Evolutionary conservation across 768 basidiomycete species (phyloP).

Genomic region (Boletus rufocinnamomeus): DNA sequence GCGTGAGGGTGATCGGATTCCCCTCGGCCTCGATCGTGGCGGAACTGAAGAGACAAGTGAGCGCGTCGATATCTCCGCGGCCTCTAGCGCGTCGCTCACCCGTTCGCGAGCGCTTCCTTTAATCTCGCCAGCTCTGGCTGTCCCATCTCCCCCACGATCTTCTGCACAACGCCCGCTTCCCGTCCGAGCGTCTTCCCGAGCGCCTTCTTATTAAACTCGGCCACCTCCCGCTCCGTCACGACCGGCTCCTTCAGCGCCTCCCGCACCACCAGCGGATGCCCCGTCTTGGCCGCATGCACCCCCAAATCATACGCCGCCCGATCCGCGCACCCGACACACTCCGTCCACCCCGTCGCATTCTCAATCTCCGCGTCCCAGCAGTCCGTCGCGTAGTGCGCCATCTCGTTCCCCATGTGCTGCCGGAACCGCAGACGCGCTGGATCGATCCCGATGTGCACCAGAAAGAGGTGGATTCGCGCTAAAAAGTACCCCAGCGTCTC

Average conservation of each 20-base stretch:
- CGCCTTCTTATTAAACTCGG: conserved; percentile 83
- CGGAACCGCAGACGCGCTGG: conserved; percentile 83
- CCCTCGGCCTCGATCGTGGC: conserved; percentile 62
- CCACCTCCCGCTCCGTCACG: conserved; percentile 74
- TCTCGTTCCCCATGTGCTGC: conserved; percentile 99
- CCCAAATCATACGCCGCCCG: conserved; percentile 95
- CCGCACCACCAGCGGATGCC: conserved; percentile 81
- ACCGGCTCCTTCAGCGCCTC: conserved; percentile 85
- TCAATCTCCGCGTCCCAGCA: conserved; percentile 99
- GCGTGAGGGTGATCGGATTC: conserved; percentile 67
- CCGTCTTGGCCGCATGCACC: conserved; percentile 85
- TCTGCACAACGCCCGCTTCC: conserved; percentile 69
- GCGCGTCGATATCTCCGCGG: conserved; percentile 9
- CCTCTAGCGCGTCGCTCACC: conserved; percentile 48
- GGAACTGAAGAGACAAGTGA: conserved; percentile 39
- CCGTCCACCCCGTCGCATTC: conserved; percentile 86
- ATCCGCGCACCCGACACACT: conserved; percentile 99
- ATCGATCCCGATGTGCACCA: conserved; percentile 89
- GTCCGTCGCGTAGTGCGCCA: conserved; percentile 99
- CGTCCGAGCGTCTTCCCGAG: conserved; percentile 89
- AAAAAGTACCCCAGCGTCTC: conserved; percentile 98
- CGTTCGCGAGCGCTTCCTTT: conserved; percentile 71
- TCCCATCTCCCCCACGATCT: conserved; percentile 62
- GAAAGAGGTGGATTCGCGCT: conserved; percentile 87
- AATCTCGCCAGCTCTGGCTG: conserved; percentile 65